phyloP scores from a whole-genome alignment of 2,329 filamentous ascomycete genomes.

The Fonsecaea pedrosoi region DNA sequence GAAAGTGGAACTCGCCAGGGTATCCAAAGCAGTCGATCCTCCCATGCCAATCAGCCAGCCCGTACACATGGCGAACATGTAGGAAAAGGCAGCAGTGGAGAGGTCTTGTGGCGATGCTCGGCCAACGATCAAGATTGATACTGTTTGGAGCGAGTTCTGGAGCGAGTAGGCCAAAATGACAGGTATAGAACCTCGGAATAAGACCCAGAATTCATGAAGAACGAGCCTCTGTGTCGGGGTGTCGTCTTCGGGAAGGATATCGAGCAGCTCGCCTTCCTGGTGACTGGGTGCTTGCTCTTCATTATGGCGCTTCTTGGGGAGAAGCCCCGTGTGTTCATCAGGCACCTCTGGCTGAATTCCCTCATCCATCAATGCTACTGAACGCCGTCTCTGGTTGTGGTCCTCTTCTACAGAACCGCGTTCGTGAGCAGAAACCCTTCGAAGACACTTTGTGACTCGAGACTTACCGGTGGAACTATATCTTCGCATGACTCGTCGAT shows the following conservation, averaged over 20 bases:
- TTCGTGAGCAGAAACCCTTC: constrained; percentile 7
- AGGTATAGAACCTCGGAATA: constrained; percentile 73
- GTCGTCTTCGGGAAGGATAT: constrained; percentile 38
- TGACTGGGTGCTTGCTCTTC: constrained; percentile 30
- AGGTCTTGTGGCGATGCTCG: constrained; percentile 79
- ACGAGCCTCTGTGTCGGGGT: constrained; percentile 49
- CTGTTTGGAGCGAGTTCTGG: constrained; percentile 83
- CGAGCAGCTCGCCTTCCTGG: constrained; percentile 35
- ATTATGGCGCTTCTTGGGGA: constrained; percentile 45
- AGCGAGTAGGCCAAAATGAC: constrained; percentile 85
- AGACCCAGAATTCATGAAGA: constrained; percentile 67
- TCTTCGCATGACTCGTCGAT: constrained; percentile 19
- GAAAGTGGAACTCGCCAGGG: constrained; percentile 80
- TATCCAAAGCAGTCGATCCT: constrained; percentile 85
- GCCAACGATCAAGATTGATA: constrained; percentile 81
- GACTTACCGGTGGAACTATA: constrained; percentile 31
- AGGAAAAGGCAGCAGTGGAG: constrained; percentile 82
- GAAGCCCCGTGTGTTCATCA: constrained; percentile 52
- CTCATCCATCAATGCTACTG: constrained; percentile 22
- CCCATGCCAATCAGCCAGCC: constrained; percentile 87
- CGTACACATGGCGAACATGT: constrained; percentile 92
- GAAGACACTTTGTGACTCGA: neutral
- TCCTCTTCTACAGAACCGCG: constrained; percentile 19
- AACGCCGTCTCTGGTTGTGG: constrained; percentile 23
- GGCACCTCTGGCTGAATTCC: constrained; percentile 39